Conservation (phyloP, 202 grass and related monocot species). For the Sporobolus alterniflorus region DNA sequence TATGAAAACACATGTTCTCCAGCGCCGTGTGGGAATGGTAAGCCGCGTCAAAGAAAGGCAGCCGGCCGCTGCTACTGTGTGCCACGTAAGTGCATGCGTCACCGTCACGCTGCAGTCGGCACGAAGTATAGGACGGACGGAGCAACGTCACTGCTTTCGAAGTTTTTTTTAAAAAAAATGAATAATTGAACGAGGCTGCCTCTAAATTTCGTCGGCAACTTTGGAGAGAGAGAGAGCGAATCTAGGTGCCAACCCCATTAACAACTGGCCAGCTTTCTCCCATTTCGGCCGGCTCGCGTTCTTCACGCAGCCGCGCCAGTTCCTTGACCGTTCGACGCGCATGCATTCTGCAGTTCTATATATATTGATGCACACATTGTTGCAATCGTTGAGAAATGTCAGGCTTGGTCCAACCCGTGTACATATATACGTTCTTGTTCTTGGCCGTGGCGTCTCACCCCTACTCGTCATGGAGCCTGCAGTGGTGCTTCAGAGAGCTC, state of each 20-base stretch:
- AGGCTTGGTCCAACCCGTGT: neutral
- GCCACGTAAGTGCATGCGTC: neutral
- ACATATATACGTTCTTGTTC: neutral
- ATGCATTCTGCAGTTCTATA: neutral
- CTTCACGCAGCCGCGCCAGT: neutral
- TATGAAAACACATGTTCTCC: no score
- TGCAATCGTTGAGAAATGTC: neutral
- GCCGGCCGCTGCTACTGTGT: no score
- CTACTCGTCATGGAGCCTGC: neutral
- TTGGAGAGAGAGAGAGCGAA: neutral
- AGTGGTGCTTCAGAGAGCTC: neutral
- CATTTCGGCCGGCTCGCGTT: neutral
- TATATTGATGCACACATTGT: neutral
- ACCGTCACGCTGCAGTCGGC: neutral
- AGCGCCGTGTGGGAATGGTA: no score
- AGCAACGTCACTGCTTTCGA: no score
- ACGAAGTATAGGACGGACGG: no score
- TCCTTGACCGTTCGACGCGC: neutral
- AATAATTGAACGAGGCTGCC: neutral
- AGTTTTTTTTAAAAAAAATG: neutral
- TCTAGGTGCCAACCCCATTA: neutral
- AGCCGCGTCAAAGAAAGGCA: no score
- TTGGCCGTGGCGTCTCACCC: neutral
- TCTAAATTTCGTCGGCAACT: neutral
- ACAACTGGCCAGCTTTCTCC: neutral